phyloP scores from a whole-genome alignment of 1,284 basidiomycete species.

The Bjerkandera adusta region DNA sequence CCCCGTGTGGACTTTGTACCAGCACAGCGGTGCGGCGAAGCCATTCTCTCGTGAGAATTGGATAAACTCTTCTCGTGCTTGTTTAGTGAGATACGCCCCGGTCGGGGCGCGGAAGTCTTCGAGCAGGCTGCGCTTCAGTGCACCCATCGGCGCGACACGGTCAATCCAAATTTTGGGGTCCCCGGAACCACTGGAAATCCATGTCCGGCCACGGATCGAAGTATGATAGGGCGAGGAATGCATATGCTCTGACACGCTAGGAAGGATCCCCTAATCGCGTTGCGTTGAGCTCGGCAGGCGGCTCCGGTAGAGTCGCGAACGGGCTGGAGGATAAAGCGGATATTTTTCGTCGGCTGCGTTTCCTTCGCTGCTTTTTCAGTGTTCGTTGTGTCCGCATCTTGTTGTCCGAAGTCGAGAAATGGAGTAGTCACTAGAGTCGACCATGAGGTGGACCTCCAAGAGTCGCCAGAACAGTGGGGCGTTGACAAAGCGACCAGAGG shows the following conservation, averaged over 20 bases:
- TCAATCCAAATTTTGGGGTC: slow-evolving; percentile 29
- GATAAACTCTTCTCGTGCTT: slow-evolving; percentile 22
- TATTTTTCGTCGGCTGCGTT: too few species aligned
- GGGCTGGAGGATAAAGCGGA: too few species aligned
- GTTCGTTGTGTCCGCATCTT: too few species aligned
- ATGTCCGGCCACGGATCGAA: slow-evolving; percentile 7
- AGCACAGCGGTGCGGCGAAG: slow-evolving; percentile 30
- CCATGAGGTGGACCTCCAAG: too few species aligned
- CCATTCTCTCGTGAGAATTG: slow-evolving; percentile 28
- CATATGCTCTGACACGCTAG: slow-evolving; percentile 25
- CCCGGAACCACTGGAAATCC: slow-evolving; percentile 10
- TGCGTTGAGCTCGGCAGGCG: too few species aligned
- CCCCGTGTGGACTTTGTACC: slow-evolving; percentile 31
- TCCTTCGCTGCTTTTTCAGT: too few species aligned
- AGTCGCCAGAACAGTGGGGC: too few species aligned
- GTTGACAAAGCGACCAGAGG: too few species aligned
- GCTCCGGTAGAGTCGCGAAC: too few species aligned
- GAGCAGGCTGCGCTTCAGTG: slow-evolving; percentile 30
- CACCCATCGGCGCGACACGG: slow-evolving; percentile 33
- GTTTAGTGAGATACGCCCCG: slow-evolving; percentile 30
- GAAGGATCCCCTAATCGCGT: too few species aligned
- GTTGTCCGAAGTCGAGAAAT: too few species aligned
- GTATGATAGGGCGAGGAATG: slow-evolving; percentile 41
- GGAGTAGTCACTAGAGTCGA: too few species aligned
- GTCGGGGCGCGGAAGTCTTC: slow-evolving; percentile 21